A percentile compares a stretch with the other conserved stretches of the same genome.
Conservation (phyloP, 2,329 filamentous ascomycete genomes). For the Trichoderma harzianum region DNA sequence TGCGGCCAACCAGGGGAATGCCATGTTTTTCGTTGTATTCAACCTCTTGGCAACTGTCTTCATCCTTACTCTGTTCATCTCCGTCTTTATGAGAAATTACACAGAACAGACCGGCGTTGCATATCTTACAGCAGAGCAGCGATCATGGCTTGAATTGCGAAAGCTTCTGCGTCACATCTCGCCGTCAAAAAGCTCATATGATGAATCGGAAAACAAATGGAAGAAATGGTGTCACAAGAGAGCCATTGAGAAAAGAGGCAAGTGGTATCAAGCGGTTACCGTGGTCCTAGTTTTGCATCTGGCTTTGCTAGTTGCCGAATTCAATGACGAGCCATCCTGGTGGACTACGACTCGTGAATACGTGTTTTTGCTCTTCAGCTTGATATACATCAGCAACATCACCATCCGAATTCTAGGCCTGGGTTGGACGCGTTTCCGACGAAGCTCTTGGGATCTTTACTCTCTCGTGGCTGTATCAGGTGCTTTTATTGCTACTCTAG, state of each 20-base stretch:
- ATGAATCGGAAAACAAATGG: constrained; percentile 72
- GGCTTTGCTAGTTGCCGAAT: constrained; percentile 79
- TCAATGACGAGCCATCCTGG: constrained; percentile 66
- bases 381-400: constrained; percentile 81
- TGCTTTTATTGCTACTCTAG: constrained; percentile 73
- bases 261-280: constrained; percentile 84
- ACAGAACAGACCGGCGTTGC: constrained; percentile 98
- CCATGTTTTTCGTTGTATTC: constrained; percentile 92
- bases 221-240: constrained; percentile 93
- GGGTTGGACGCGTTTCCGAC: constrained; percentile 86
- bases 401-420: constrained; percentile 80
- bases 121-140: constrained; percentile 90
- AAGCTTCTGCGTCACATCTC: constrained; percentile 91
- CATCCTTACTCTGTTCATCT: constrained; percentile 94
- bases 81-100: constrained; percentile 99
- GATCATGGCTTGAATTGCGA: constrained; percentile 92
- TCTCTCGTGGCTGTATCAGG: constrained; percentile 76
- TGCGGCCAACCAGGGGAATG: constrained; percentile 74
- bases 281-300: constrained; percentile 77
- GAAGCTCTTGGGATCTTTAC: constrained; percentile 94
- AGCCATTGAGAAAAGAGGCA: constrained; percentile 89
- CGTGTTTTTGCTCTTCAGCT: constrained; percentile 75
- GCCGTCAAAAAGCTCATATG: constrained; percentile 86
- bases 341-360: constrained; percentile 72
- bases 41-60: constrained; percentile 96